Evolutionary conservation across 768 basidiomycete genomes (phyloP).

Genomic region (Atractiella rhizophila): DNA sequence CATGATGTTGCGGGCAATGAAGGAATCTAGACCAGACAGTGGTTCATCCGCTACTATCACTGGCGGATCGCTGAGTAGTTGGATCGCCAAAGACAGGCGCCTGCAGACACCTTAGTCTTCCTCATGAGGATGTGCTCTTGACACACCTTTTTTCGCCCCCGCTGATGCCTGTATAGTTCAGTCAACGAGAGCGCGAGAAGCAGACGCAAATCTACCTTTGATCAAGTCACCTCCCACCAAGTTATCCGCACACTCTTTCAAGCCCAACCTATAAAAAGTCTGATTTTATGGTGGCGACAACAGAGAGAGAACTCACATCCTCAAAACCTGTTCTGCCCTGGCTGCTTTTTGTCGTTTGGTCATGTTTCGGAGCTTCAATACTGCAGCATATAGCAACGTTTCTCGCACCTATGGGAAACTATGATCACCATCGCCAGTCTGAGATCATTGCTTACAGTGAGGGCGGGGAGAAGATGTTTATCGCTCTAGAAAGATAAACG

Average conservation of each 20-base stretch:
- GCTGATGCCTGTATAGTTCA: too few species aligned
- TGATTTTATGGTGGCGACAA: too few species aligned
- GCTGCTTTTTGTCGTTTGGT: constrained; percentile 22
- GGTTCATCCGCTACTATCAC: neutral
- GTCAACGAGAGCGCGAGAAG: too few species aligned
- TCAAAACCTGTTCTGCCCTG: constrained; percentile 29
- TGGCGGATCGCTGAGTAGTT: neutral
- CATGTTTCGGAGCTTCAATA: constrained; percentile 21
- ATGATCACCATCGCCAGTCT: constrained; percentile 7
- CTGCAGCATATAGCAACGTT: constrained; percentile 25
- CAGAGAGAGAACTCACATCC: too few species aligned
- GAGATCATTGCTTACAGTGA: constrained; percentile 15
- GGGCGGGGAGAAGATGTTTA: constrained; percentile 23
- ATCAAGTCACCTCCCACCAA: neutral
- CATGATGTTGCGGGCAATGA: neutral
- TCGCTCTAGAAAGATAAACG: constrained; percentile 17
- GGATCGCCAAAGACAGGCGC: neutral
- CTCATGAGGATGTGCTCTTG: too few species aligned
- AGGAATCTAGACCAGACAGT: neutral
- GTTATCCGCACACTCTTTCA: neutral
- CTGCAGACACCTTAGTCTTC: neutral
- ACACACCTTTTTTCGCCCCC: too few species aligned
- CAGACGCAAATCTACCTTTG: neutral
- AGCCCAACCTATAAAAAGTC: too few species aligned
- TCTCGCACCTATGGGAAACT: constrained; percentile 14